These are phyloP conservation scores for Wickerhamomyces tratensis DNA, from an alignment of 805 yeast genomes.

Conservation along the genomic window DNA sequence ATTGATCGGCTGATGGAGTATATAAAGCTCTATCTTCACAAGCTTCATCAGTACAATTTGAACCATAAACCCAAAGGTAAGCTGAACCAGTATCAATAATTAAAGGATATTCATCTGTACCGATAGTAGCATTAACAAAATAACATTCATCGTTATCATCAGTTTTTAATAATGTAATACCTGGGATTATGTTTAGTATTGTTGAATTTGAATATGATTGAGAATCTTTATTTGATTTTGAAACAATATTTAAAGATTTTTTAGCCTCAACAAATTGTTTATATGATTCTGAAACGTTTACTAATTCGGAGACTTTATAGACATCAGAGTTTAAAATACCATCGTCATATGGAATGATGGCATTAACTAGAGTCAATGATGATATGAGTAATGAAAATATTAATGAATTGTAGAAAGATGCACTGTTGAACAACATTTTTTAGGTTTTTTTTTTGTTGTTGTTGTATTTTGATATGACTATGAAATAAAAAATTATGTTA, in stretches of 20 bases:
- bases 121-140: conserved; percentile 29
- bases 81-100: conserved; percentile 61
- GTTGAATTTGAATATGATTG: not conserved
- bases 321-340: no score
- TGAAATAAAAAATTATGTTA: no score
- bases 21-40: conserved; percentile 28
- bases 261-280: no score
- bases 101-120: conserved; percentile 34
- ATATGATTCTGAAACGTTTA: not conserved
- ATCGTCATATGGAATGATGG: no score
- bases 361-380: no score
- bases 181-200: conserved; percentile 17
- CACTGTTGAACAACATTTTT: no score
- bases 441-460: no score
- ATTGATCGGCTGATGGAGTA: conserved; percentile 13
- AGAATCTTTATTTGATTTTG: conserved; percentile 4
- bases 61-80: conserved; percentile 52
- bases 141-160: conserved; percentile 25
- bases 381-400: no score
- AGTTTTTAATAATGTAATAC: conserved; percentile 17
- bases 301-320: not conserved
- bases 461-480: no score
- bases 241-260: not conserved
- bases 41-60: conserved; percentile 33
- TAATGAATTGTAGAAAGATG: no score